A percentile compares a stretch with the other conserved stretches of the same genome.
These are phyloP conservation scores for Trichoderma arundinaceum DNA, from an alignment of 2,329 filamentous ascomycete genomes.

Conservation along the genomic window DNA sequence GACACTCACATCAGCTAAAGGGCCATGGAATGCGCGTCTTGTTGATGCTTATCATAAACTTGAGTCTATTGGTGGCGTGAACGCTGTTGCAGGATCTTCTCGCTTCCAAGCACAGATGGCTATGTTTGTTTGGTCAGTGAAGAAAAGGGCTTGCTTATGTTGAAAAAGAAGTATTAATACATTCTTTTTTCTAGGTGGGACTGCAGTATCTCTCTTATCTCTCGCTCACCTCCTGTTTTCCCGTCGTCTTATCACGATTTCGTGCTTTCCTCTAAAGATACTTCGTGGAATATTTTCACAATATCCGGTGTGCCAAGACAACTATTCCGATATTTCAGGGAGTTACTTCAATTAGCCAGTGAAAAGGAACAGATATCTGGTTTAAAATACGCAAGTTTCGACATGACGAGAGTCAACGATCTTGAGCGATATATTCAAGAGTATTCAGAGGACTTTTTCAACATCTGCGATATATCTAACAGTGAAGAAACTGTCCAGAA, in stretches of 20 bases:
- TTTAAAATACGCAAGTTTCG: conserved; percentile 30
- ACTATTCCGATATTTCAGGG: conserved; percentile 28
- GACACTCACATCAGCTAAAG: conserved; percentile 25
- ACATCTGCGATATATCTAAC: background rate
- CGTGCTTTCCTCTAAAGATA: conserved; percentile 22
- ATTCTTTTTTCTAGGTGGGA: conserved; percentile 21
- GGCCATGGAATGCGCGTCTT: conserved; percentile 31
- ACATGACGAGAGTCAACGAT: conserved; percentile 18
- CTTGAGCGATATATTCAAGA: conserved; percentile 28
- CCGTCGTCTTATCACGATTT: conserved; percentile 20
- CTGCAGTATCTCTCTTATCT: conserved; percentile 23
- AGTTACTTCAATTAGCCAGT: conserved; percentile 22
- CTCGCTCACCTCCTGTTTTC: conserved; percentile 20
- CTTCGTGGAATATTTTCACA: conserved; percentile 17
- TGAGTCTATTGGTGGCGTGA: conserved; percentile 24
- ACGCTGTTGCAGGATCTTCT: conserved; percentile 10
- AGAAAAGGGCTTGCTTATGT: background rate
- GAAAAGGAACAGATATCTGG: conserved; percentile 30
- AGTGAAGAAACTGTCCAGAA: conserved; percentile 28
- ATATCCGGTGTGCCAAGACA: conserved; percentile 28
- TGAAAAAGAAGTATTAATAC: background rate
- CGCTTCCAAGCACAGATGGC: conserved; percentile 26
- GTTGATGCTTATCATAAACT: conserved; percentile 22
- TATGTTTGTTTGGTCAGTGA: conserved; percentile 32
- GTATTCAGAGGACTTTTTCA: background rate